Percentiles rank a stretch among this genome's conserved stretches.
Evolutionary conservation across 1,139 yeast genomes (phyloP).

Genomic region (Magnusiomyces fungicola): DNA sequence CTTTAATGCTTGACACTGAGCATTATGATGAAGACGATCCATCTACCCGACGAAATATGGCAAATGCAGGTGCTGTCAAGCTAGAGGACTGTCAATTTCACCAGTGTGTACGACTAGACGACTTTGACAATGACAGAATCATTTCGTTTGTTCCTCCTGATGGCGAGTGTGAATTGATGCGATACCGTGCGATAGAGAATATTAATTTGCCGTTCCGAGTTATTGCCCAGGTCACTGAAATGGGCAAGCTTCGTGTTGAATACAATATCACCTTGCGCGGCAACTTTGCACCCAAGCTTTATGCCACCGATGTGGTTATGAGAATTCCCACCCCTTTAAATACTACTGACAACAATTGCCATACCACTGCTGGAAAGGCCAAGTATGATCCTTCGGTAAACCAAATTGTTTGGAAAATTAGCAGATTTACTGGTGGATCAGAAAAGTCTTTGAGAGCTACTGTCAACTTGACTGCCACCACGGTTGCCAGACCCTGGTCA

Average conservation of each 20-base stretch:
- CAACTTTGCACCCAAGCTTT: slow-evolving; percentile 50
- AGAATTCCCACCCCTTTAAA: slow-evolving; percentile 67
- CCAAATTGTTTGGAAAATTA: slow-evolving; percentile 61
- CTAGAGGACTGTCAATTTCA: slow-evolving; percentile 83
- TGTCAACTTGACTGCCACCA: slow-evolving; percentile 37
- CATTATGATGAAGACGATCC: slow-evolving; percentile 15
- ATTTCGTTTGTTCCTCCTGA: slow-evolving; percentile 85
- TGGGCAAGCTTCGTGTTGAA: slow-evolving; percentile 44
- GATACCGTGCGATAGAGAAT: slow-evolving; percentile 54
- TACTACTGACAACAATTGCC: slow-evolving; percentile 39
- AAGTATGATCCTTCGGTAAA: slow-evolving; percentile 63
- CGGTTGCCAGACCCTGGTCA: slow-evolving; percentile 44
- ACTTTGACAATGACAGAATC: slow-evolving; percentile 58
- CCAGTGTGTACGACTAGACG: slow-evolving; percentile 69
- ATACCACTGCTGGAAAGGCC: slow-evolving; percentile 55
- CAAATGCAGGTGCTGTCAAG: slow-evolving; percentile 46
- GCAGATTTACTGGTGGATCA: slow-evolving; percentile 59
- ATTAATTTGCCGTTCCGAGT: slow-evolving; percentile 66
- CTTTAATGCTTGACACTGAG: slow-evolving; percentile 17
- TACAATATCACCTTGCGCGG: slow-evolving; percentile 59
- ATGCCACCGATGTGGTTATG: slow-evolving; percentile 59
- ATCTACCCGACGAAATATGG: slow-evolving; percentile 26
- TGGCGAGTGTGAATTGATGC: slow-evolving; percentile 85
- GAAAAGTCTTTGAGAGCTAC: slow-evolving; percentile 52
- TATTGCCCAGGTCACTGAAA: slow-evolving; percentile 50